Conservation (phyloP, 2,329 filamentous ascomycete species). For the Ilyonectria mors-panacis region DNA sequence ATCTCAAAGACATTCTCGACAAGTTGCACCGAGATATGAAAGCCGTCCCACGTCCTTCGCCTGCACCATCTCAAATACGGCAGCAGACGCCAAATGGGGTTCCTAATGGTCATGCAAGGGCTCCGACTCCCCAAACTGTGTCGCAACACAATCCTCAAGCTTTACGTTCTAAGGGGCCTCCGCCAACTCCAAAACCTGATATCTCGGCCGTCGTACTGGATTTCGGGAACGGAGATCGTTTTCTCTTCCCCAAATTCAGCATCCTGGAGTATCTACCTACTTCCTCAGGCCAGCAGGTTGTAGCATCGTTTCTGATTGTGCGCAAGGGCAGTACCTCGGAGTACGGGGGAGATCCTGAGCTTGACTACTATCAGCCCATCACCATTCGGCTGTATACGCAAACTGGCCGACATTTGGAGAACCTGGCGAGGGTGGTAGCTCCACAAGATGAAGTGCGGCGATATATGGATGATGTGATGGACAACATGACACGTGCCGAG, state of each 20-base stretch:
- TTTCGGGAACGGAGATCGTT: constrained; percentile 81
- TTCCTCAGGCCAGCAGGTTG: constrained; percentile 70
- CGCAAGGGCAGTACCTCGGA: constrained; percentile 79
- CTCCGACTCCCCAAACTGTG: constrained; percentile 30
- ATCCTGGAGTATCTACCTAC: constrained; percentile 76
- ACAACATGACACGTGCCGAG: constrained; percentile 77
- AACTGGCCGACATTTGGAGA: constrained; percentile 71
- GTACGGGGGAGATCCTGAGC: constrained; percentile 72
- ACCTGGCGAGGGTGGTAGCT: constrained; percentile 73
- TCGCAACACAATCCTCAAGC: constrained; percentile 63
- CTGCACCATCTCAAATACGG: constrained; percentile 48
- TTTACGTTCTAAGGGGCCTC: constrained; percentile 72
- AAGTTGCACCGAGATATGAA: constrained; percentile 61
- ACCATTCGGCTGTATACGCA: constrained; percentile 72
- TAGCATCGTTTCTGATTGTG: constrained; percentile 84
- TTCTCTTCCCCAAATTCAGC: constrained; percentile 83
- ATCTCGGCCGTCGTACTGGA: constrained; percentile 79
- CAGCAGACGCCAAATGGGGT: constrained; percentile 51
- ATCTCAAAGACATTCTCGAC: constrained; percentile 69
- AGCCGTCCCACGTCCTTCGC: constrained; percentile 50
- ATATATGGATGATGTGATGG: constrained; percentile 81
- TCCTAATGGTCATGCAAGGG: constrained; percentile 50
- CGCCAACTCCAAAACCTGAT: constrained; percentile 69
- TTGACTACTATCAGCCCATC: constrained; percentile 85
- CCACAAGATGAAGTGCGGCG: constrained; percentile 73